Evolutionary conservation across 306 rosid genomes (phyloP).

Genomic region (Cicer bijugum): DNA sequence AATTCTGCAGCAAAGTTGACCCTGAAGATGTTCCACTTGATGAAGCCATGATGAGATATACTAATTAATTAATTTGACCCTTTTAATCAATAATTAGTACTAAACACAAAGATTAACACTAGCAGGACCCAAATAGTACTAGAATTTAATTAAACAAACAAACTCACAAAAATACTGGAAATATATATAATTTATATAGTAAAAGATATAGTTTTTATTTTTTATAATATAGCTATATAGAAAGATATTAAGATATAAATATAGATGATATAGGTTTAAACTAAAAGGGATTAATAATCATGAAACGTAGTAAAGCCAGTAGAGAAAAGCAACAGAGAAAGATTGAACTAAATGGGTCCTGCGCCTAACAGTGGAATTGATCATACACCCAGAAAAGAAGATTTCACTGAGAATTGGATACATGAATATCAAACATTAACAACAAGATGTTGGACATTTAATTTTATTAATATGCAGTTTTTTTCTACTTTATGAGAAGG

Average conservation of each 20-base stretch:
- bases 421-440: conserved; percentile 94
- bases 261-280: conserved; percentile 26
- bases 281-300: conserved; percentile 44
- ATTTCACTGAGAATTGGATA: conserved; percentile 86
- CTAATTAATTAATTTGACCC: neutral
- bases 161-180: conserved; percentile 40
- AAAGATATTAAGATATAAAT: neutral
- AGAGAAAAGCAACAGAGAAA: conserved; percentile 95
- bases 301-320: conserved; percentile 95
- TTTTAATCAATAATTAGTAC: neutral
- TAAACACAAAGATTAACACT: conserved; percentile 16
- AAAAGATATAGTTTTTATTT: conserved; percentile 7
- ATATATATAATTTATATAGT: conserved; percentile 15
- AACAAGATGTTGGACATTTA: conserved; percentile 65
- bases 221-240: neutral
- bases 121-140: conserved; percentile 58
- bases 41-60: conserved; percentile 64
- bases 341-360: conserved; percentile 98
- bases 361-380: conserved; percentile 82
- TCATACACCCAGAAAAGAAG: conserved; percentile 82
- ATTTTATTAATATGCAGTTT: conserved; percentile 18
- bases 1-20: conserved; percentile 60
- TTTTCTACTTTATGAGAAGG: neutral
- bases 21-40: conserved; percentile 84
- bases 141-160: conserved; percentile 1